Base-by-base conservation (phyloP, 345 rosid species). In the Bretschneidera sinensis region DNA sequence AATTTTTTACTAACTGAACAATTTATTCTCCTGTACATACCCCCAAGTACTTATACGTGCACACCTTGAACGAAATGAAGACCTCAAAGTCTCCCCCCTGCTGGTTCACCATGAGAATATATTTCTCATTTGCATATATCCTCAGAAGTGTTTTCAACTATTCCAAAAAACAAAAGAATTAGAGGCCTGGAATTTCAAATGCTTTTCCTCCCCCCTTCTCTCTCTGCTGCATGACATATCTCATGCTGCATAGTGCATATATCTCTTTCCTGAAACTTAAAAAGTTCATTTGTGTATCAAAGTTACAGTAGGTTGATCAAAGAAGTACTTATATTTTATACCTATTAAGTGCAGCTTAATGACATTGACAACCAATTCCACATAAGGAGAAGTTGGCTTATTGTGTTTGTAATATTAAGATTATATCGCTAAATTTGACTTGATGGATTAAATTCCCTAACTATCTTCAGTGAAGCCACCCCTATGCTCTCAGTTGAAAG, bases 1-100 rank as follows among this genome's bases (percentile, higher is more conserved):
- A 39, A 61, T 34, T 20, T n/a, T n/a, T n/a, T n/a, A n/a, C n/a
- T n/a, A n/a, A n/a, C n/a, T n/a, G n/a, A n/a, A n/a, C n/a, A n/a
- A n/a, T 9, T 31, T 31, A 31, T 9, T 31, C 16, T 39, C 45
- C 1, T 39, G 1, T 39, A 39, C 4, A 11, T 39, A 39, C 10
- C 2, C 45, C 45, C 15, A 39, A 39, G 45, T 1, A 7, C 47
- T 25, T 55, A 16, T 7, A 17, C 49, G n/a, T n/a, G 34, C 54
- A 59, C 68, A 90, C 97, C 97, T 89, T 90, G 78, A 87, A 87
- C 34, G 89, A 74, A 17, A 88, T 79, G 28, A 78, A 78, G 62
- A 86, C 73, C 83, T 84, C 83, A 17, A 81, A 63, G 50, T 84
- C 86, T 62, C 35, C 55, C 11, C 60, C 66, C 45, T 57, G 61